Conservation (phyloP, 2,329 filamentous ascomycete species). For the Septoria petroselini region DNA sequence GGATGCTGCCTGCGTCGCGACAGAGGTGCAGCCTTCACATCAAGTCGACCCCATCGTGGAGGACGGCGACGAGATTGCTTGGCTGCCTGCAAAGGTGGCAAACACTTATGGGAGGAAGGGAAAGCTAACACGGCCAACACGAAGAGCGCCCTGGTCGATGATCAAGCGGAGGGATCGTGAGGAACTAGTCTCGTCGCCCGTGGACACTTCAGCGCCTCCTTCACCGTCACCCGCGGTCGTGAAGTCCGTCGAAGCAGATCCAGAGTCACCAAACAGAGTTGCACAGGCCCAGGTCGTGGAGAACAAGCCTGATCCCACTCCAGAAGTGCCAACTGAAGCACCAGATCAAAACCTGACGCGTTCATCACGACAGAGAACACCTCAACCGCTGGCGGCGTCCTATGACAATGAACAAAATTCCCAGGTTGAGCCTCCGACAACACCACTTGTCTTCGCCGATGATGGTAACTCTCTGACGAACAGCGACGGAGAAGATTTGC, state of each 20-base stretch:
- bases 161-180: neutral
- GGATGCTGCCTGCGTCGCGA: neutral
- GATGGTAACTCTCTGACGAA: neutral
- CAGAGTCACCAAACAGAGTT: neutral
- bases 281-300: neutral
- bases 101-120: constrained; percentile 26
- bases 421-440: neutral
- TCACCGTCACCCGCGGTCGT: no score
- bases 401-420: no score
- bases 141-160: neutral
- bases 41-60: constrained; percentile 4
- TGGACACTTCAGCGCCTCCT: neutral
- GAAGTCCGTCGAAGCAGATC: no score
- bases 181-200: no score
- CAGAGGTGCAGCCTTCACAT: neutral
- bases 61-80: constrained; percentile 21
- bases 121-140: constrained; percentile 10
- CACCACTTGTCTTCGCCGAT: neutral
- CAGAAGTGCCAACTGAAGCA: neutral
- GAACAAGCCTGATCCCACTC: neutral
- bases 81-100: constrained; percentile 26
- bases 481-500: constrained; percentile 17
- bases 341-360: neutral
- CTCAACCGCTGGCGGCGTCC: no score
- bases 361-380: no score